Conservation (phyloP, 108 stramenopile species). For the Aurantiochytrium sp. region DNA sequence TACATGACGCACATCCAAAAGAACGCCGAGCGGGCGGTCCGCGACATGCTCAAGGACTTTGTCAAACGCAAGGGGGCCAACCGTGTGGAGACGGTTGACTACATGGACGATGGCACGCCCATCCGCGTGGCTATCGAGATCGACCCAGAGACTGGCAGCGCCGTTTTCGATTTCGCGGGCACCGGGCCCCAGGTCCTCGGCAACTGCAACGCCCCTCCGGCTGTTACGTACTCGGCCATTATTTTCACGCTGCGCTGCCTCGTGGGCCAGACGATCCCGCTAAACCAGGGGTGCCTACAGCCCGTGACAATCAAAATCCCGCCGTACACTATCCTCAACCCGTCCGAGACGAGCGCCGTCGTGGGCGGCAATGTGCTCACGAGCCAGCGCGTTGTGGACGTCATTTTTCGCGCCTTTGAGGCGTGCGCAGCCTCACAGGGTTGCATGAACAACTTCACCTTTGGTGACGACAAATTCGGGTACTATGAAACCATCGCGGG, state of each 20-base stretch:
- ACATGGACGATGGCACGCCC: conserved; percentile 94
- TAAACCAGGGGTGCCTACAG: conserved; percentile 94
- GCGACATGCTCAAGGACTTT: conserved; percentile 75
- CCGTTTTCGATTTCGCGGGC: conserved; percentile 92
- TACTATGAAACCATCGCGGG: conserved; percentile 99
- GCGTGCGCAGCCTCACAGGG: conserved; percentile 98
- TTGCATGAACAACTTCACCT: conserved; percentile 99
- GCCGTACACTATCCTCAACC: conserved; percentile 74
- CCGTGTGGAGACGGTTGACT: conserved; percentile 74
- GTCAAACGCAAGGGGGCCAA: background rate
- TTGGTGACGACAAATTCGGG: conserved; percentile 90
- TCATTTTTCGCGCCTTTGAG: conserved; percentile 87
- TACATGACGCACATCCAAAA: conserved; percentile 96
- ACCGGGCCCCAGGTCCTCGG: conserved; percentile 89
- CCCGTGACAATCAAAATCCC: conserved; percentile 90
- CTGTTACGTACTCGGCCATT: conserved; percentile 92
- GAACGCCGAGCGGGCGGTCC: conserved; percentile 86
- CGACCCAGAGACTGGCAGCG: conserved; percentile 69
- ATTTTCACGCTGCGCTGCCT: conserved; percentile 93
- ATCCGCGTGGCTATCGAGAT: conserved; percentile 82
- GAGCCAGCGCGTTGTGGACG: conserved; percentile 93
- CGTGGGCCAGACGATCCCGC: conserved; percentile 83
- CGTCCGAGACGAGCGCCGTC: conserved; percentile 84
- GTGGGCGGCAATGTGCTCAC: conserved; percentile 98
- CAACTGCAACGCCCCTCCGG: conserved; percentile 97